Evolutionary conservation across 2,329 filamentous ascomycete species (phyloP), one percentile per base, ranked within the genome.

Genomic region (Aaosphaeria arxii): DNA sequence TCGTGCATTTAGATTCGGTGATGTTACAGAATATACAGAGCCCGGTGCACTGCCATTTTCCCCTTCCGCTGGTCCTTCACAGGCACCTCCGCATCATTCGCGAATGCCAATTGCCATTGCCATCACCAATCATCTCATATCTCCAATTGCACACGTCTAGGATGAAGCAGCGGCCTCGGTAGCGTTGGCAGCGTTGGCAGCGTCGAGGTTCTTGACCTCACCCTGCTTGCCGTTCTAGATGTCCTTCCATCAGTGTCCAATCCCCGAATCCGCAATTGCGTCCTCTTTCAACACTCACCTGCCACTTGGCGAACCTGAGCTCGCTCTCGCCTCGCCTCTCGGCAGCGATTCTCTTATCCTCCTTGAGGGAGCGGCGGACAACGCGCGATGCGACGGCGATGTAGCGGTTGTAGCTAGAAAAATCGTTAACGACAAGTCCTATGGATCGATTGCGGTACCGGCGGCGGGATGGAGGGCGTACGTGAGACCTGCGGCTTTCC

Each of bases 401-500:
- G 86, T 96, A 97, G 80, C 91, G 94, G 87, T 99, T 99, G 89
- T 99, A 99, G 80, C 94, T 99, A 74, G 56, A 47, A 44, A 32
- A 13, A 52, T 40, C 39, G 63, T 65, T 56, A 67, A 62, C 64
- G 58, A 59, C 48, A 46, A 40, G 35, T 52, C 11, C 39, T 11
- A 40, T 40, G 9, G 39, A 24, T 33, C n/a, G 42, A 36, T 50
- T 42, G 39, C 52, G 62, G 53, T 44, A 45, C 38, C 17, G 43
- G 45, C 30, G 48, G 33, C 44, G 44, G n/a, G 30, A 42, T 29
- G 46, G 31, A 52, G 24, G 43, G 82, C 89, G 75, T 88, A 96
- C 91, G 86, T 95, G 73, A 97, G 82, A 77, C 94, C 94, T 74
- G 94, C 89, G 72, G 91, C 85, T 88, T 96, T 97, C 94, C 92